These are phyloP conservation scores for Fonsecaea nubica DNA, from an alignment of 2,329 filamentous ascomycete species.

Conservation along the genomic window DNA sequence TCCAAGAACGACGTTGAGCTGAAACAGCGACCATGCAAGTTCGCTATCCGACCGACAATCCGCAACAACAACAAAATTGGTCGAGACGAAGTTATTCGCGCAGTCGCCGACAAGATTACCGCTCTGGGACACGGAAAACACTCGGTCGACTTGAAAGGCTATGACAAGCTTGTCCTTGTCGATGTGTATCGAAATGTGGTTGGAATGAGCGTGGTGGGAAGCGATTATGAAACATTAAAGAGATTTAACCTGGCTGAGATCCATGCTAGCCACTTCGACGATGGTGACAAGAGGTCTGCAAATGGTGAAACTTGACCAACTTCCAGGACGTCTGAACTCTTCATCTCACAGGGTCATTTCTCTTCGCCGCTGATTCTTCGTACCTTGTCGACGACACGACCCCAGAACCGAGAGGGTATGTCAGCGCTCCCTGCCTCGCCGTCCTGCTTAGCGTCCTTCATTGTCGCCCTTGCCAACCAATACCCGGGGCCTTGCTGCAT, in stretches of 20 bases:
- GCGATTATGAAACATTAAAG: constrained; percentile 66
- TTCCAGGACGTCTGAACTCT: background rate
- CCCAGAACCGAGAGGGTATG: background rate
- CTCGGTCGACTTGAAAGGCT: constrained; percentile 65
- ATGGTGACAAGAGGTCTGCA: background rate
- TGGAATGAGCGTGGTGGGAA: constrained; percentile 68
- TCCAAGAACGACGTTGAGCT: background rate
- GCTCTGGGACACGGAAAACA: constrained; percentile 56
- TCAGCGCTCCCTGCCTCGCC: background rate
- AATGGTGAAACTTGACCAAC: constrained; percentile 1
- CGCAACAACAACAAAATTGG: constrained; percentile 65
- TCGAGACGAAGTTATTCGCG: constrained; percentile 65
- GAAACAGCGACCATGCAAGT: constrained; percentile 50
- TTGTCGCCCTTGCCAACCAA: constrained; percentile 1
- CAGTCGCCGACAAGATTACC: constrained; percentile 61
- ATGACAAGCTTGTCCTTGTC: constrained; percentile 67
- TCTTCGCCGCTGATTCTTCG: background rate
- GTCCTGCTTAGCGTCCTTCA: background rate
- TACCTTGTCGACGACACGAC: constrained; percentile 8
- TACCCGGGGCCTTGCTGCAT: background rate
- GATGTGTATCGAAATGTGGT: constrained; percentile 68
- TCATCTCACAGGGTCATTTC: background rate
- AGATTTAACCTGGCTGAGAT: constrained; percentile 69
- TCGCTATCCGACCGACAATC: constrained; percentile 67
- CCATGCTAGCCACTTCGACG: constrained; percentile 45